Base-by-base conservation (phyloP, 371 early-diverging fungal genomes). In the Neoconidiobolus thromboides region DNA sequence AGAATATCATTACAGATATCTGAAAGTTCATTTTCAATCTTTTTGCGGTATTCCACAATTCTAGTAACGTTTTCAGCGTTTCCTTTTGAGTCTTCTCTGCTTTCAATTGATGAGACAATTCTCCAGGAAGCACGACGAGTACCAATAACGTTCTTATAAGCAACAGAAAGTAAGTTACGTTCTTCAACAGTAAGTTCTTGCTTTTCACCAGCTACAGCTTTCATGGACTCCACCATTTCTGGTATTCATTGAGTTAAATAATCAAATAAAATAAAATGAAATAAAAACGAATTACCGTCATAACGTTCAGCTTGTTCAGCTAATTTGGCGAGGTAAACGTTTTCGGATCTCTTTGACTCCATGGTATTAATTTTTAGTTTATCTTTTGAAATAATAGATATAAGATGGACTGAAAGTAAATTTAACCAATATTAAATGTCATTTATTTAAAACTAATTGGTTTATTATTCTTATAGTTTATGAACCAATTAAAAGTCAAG, bases 131-230 rank as follows among this genome's bases (percentile, higher is more conserved):
- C 94, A 78, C 99, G 93, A 67, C 96, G 94, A 60, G 94, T 89
- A 68, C 98, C 97, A 68, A 97, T 98, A 51, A 98, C 92, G 77
- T 99, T 98, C 84, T 98, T 98, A 85, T 95, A 99, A 60, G 99
- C 99, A 62, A 99, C 95, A 40, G 96, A 96, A 55, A 99, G 83
- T 58, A 95, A 80, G 81, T 98, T 98, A 67, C 98, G 91, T 74
- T 96, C 96, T 76, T 96, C 94, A 63, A 96, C 90, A 48, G 87
- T 83, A 60, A 99, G 79, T 69, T 91, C 92, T 58, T 73, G 70
- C 60, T 72, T 70, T 66, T 73, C 74, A 68, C 76, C 76, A 54
- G 83, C 80, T 61, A 85, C 83, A 59, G 72, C 82, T 85, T 93
- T 95, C 88, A 93, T 95, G 80, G 78, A 83, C 61, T 81, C 74